A percentile compares a stretch with the other conserved stretches of the same genome.
Conservation (phyloP, 2,329 filamentous ascomycete genomes). For the Cryphonectria naterciae region DNA sequence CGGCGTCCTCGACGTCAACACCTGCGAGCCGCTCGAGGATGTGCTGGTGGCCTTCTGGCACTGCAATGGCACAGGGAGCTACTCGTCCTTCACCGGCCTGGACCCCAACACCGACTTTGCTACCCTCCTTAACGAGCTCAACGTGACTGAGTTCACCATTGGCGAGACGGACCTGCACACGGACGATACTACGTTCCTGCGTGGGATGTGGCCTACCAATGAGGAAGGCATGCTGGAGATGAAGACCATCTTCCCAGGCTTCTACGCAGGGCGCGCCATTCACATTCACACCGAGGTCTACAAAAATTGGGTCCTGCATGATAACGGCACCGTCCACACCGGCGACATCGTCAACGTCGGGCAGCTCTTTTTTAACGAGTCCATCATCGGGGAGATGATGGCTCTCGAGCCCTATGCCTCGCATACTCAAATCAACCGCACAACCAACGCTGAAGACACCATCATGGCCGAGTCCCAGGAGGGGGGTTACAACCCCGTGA, state of each 20-base stretch:
- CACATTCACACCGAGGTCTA: conserved; percentile 35
- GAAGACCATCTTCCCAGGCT: conserved; percentile 34
- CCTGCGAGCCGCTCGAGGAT: conserved; percentile 22
- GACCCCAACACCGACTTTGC: conserved; percentile 38
- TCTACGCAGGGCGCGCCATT: conserved; percentile 34
- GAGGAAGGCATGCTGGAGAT: conserved; percentile 36
- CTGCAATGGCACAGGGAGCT: conserved; percentile 33
- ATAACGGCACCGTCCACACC: conserved; percentile 30
- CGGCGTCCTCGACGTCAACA: conserved; percentile 23
- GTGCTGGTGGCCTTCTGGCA: conserved; percentile 25
- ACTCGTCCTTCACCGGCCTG: conserved; percentile 37
- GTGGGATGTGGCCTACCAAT: conserved; percentile 38
- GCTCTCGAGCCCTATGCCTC: conserved; percentile 39
- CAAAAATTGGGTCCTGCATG: conserved; percentile 31
- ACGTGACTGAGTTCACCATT: conserved; percentile 32
- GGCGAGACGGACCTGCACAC: conserved; percentile 35
- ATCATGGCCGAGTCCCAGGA: conserved; percentile 10
- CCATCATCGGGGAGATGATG: conserved; percentile 38
- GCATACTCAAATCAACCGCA: conserved; percentile 42
- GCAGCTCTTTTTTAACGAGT: conserved; percentile 40
- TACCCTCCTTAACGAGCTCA: conserved; percentile 37
- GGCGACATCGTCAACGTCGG: conserved; percentile 38
- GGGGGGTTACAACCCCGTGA: conserved; percentile 15
- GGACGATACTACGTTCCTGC: conserved; percentile 37
- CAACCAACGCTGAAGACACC: conserved; percentile 35